These are phyloP conservation scores for Margaritispora aquatica DNA, from an alignment of 495 filamentous ascomycete genomes.

Conservation along the genomic window DNA sequence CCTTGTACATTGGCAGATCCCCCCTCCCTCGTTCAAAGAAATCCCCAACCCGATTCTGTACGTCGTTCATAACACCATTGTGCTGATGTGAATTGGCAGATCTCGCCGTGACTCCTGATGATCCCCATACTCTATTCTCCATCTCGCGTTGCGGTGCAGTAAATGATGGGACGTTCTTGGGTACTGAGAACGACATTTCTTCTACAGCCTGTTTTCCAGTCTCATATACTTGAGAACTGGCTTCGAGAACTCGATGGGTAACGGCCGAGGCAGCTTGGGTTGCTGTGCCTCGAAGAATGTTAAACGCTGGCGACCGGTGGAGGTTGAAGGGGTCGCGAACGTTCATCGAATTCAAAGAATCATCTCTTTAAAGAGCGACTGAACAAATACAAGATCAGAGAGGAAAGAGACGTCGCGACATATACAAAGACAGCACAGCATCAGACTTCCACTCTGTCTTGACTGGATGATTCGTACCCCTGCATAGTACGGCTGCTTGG, in stretches of 20 bases:
- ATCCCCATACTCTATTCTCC: constrained; percentile 64
- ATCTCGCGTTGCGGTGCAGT: constrained; percentile 57
- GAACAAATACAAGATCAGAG: constrained; percentile 3
- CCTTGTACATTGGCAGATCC: constrained; percentile 93
- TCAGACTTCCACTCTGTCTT: constrained; percentile 10
- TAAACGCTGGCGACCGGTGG: constrained; percentile 38
- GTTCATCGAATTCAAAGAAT: constrained; percentile 37
- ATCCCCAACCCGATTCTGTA: constrained; percentile 36
- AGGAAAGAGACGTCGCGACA: neutral
- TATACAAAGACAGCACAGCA: neutral
- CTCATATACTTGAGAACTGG: constrained; percentile 35
- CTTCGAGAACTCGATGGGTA: constrained; percentile 35
- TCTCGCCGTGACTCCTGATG: constrained; percentile 30
- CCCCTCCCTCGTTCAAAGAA: constrained; percentile 42
- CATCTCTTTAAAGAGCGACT: constrained; percentile 21
- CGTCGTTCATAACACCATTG: constrained; percentile 35
- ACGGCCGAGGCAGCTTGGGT: constrained; percentile 33
- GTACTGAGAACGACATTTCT: constrained; percentile 62
- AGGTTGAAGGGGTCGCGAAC: constrained; percentile 46
- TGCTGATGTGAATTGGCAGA: constrained; percentile 25
- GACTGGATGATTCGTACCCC: neutral
- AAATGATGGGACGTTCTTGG: constrained; percentile 66
- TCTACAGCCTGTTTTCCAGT: constrained; percentile 34
- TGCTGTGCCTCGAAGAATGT: constrained; percentile 36
- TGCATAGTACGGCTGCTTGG: neutral